A percentile compares a stretch with the other conserved stretches of the same genome.
These are phyloP conservation scores for Dothistroma pini DNA, from an alignment of 2,329 filamentous ascomycete genomes.

Conservation along the genomic window DNA sequence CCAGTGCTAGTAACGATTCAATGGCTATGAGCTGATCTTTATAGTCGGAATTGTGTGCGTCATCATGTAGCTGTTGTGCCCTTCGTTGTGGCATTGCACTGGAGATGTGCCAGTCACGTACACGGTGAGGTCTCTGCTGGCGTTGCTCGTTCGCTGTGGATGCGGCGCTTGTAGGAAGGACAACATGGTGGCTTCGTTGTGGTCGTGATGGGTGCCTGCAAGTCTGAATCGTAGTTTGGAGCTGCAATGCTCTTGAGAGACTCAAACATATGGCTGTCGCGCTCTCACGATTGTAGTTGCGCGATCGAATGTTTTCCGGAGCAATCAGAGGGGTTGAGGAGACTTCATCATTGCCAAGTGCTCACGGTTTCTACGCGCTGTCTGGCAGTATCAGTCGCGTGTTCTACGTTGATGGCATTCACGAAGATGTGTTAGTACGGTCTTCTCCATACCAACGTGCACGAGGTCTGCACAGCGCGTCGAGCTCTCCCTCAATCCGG, in stretches of 20 bases:
- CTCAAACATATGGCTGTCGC: not conserved
- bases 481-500: not conserved
- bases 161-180: conserved; percentile 21
- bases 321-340: not conserved
- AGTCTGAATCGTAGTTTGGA: not conserved
- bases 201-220: not conserved
- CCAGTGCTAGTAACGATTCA: no score
- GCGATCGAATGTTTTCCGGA: not conserved
- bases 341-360: not conserved
- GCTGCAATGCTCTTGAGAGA: not conserved
- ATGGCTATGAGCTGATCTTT: no score
- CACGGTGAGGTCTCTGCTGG: conserved; percentile 15
- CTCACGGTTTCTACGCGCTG: not conserved
- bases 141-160: conserved; percentile 20
- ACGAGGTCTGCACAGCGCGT: not conserved
- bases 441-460: not conserved
- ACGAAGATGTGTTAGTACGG: not conserved
- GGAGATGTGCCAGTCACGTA: conserved; percentile 24
- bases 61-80: conserved; percentile 21
- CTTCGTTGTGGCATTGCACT: conserved; percentile 22
- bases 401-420: not conserved
- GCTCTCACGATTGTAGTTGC: not conserved
- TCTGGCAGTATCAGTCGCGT: not conserved
- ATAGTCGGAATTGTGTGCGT: conserved; percentile 22
- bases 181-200: conserved; percentile 6